Evolutionary conservation across 176 grass and related monocot genomes (phyloP), one percentile per base, ranked within the genome.

Genomic region (Canna indica): DNA sequence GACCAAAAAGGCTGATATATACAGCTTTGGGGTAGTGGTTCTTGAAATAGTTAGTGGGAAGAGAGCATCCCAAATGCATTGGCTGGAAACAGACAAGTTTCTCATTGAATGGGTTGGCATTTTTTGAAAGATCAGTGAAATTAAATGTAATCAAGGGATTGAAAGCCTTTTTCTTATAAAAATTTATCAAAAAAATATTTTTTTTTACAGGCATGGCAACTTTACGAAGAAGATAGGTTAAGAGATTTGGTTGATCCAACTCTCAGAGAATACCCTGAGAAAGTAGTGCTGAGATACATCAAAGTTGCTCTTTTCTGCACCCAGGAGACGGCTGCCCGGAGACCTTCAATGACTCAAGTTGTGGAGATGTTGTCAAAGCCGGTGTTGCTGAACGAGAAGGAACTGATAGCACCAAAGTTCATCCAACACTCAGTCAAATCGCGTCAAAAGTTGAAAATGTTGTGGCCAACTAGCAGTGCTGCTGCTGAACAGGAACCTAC

Each of bases 1-100:
- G 72, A 87, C 80, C n/a, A 80, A 87, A 69, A 87, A 87, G 62
- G 80, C 85, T 14, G 81, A 87, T 44, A 77, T 87, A 0, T 87
- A 87, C 45, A 83, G 85, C 73, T 87, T 80, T 22, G 85, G 85
- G 0, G 77, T 87, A 24, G 76, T 87, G 2, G 0, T 83, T 7
- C 77, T 87, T 12, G 85, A 83, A 52, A 79, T 83, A 73, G 17
- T 87, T 42, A 87, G 73, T 50, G 85, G 85, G 3, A 77, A 64
- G 69, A 74, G 81, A 64, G 68, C 73, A 25, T 77, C 81, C 47
- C 73, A 81, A 1, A 74, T 77, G 9, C 70, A 80, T 69, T 71
- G 53, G 56, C 18, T 52, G 5, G 47, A 52, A 0, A 69, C 73
- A 18, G 73, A 77, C 61, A 83, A 31, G 30, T 77, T 83, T 44